Base-by-base conservation (phyloP, 176 grass and related monocot genomes). In the Cenchrus purpureus region DNA sequence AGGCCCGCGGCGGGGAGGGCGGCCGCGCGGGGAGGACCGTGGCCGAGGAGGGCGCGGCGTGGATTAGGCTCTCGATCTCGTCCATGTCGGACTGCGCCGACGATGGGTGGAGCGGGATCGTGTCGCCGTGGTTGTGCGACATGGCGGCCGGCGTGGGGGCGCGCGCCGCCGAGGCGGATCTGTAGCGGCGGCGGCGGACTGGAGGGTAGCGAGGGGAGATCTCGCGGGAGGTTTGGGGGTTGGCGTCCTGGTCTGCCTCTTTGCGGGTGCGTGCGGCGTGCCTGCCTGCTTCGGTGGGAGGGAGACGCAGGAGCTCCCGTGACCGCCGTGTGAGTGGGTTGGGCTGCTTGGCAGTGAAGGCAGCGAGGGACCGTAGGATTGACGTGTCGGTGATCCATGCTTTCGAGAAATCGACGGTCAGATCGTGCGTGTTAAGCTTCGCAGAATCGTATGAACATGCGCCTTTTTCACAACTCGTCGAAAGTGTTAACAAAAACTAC, bases 31-130 rank as follows among this genome's bases (percentile, higher is more conserved):
- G 90, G 57, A 92, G 97, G 17, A 99, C 93, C 29, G 94, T 86
- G 63, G 88, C 87, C n/a, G 80, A 43, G 78, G 96, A 90, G 17
- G 90, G 84, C 82, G 88, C 78, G 66, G 84, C 88, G 86, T 91
- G 87, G 84, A 99, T 94, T 82, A 99, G 97, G 65, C 88, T 92
- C 78, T 99, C 97, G 91, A 99, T 96, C 91, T 99, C 97, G 79
- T 99, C 97, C 85, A 99, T 99, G 86, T 99, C 97, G 71, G 97
- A 99, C 88, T 92, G 97, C 81, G 89, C 89, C 61, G 97, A 97
- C 68, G 97, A 96, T 12, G 91, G 91, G 73, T 99, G 92, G 61
- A 99, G 97, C 70, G 94, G 97, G 84, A 94, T 86, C 29, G 97
- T 99, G 90, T 99, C 97, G 48, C 92, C 86, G 61, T 96, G 84